Base-by-base conservation (phyloP, 805 yeast species). In the Metschnikowia reukaufii region DNA sequence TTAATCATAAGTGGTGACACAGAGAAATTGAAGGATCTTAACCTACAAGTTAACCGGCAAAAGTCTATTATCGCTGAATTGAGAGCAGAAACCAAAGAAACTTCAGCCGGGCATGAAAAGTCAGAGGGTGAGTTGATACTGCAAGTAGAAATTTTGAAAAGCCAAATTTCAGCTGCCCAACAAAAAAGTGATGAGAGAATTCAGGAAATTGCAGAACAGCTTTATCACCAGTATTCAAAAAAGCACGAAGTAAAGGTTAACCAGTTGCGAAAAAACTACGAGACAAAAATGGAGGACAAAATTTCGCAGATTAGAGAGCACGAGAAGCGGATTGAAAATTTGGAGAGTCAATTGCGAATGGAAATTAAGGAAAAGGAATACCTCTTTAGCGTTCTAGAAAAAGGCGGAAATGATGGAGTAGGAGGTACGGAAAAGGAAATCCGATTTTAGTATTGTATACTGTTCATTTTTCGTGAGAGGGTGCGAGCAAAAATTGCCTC, bases 211-310 rank as follows among this genome's bases (percentile, higher is more conserved):
- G 87, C 91, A 0, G 83, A 81, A 49, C 88, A 83, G 55, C 68
- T 87, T 9, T 86, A 86, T 58, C 73, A 78, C 32, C 90, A 84
- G 60, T 87, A 87, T 59, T 79, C 88, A 2, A 81, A 84, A 41
- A 87, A 88, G 60, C 95, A 88, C 59, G 88, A 83, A 51, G 77
- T 79, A 43, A 87, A 87, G 62, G 85, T 87, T 7, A 74, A 75
- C 83, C 57, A 84, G 80, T 49, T 58, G 46, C 55, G 63, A 45
- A 51, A 52, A 19, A 57, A 53, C 31, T 65, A 54, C 45, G 65
- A 62, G 33, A 40, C 50, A 23, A 50, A 77, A 72, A 57, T 67
- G 72, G 50, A 72, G 66, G 73, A 67, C 47, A 60, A 73, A 19
- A 65, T 66, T 10, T 54, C 64, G 34, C 81, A 78, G 49, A 76